These are phyloP conservation scores for Wallacemonas sp. DNA, from an alignment of 208 protist genomes.

Conservation along the genomic window DNA sequence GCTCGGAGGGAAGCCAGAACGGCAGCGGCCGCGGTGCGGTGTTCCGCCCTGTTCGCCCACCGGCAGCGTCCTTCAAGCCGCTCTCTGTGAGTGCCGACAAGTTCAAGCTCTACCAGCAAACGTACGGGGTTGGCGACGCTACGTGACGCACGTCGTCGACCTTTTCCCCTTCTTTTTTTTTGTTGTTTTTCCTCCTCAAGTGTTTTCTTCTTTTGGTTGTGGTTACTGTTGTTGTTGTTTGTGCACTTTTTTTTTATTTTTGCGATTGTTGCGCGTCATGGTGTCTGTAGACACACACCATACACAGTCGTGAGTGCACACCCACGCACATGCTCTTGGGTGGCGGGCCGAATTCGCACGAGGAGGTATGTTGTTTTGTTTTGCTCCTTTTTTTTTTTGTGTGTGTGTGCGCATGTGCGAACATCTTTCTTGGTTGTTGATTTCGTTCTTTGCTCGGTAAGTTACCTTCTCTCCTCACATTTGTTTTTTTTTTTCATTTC, in stretches of 20 bases:
- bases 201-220: neutral
- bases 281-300: no score
- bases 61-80: neutral
- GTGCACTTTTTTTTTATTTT: neutral
- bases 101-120: neutral
- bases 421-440: slow-evolving; percentile 1
- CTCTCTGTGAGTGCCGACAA: neutral
- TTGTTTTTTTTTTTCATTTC: neutral
- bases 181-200: neutral
- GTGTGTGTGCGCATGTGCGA: neutral
- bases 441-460: neutral
- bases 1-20: neutral
- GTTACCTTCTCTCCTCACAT: neutral
- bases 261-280: no score
- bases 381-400: neutral
- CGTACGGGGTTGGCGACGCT: neutral
- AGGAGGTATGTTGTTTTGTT: neutral
- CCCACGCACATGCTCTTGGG: no score
- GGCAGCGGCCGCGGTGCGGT: neutral
- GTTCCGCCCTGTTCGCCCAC: neutral
- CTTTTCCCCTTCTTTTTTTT: neutral
- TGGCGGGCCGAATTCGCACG: no score
- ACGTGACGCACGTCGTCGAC: neutral
- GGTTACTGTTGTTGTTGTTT: neutral
- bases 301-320: no score